A percentile compares a stretch with the other conserved stretches of the same genome.
phyloP scores from a whole-genome alignment of 768 basidiomycete genomes.

The Gymnopilus junonius region DNA sequence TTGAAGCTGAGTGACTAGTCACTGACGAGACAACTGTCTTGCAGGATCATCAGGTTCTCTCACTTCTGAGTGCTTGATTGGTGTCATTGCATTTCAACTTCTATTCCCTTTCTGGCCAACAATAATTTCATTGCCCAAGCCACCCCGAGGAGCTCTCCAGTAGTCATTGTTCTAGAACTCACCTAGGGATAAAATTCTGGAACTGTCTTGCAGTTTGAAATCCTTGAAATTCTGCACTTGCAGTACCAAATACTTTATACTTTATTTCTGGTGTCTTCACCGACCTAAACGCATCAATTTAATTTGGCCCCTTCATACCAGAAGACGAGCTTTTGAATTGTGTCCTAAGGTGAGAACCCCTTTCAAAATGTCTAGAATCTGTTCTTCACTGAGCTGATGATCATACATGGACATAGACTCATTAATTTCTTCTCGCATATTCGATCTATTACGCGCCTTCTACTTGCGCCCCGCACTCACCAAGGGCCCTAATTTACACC shows the following conservation, averaged over 20 bases:
- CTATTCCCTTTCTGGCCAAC: background rate
- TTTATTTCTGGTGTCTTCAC: background rate
- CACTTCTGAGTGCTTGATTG: background rate
- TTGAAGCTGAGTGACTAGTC: background rate
- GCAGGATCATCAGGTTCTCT: background rate
- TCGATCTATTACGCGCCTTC: background rate
- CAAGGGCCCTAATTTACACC: background rate
- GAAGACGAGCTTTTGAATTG: background rate
- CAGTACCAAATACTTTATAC: no score
- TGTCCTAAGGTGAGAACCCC: background rate
- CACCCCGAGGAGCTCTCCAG: background rate
- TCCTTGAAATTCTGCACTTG: background rate
- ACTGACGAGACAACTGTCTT: background rate
- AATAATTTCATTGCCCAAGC: background rate
- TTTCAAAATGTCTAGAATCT: background rate
- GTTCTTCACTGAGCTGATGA: background rate
- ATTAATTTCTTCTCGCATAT: slow-evolving; percentile 1
- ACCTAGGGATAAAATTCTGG: background rate
- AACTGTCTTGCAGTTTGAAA: background rate
- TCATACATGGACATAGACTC: background rate
- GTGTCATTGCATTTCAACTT: background rate
- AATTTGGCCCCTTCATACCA: background rate
- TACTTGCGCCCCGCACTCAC: background rate
- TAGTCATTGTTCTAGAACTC: background rate
- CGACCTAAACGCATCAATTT: background rate